These are phyloP conservation scores for Leccinellum rugosiceps DNA, from an alignment of 768 basidiomycete species.

Conservation along the genomic window DNA sequence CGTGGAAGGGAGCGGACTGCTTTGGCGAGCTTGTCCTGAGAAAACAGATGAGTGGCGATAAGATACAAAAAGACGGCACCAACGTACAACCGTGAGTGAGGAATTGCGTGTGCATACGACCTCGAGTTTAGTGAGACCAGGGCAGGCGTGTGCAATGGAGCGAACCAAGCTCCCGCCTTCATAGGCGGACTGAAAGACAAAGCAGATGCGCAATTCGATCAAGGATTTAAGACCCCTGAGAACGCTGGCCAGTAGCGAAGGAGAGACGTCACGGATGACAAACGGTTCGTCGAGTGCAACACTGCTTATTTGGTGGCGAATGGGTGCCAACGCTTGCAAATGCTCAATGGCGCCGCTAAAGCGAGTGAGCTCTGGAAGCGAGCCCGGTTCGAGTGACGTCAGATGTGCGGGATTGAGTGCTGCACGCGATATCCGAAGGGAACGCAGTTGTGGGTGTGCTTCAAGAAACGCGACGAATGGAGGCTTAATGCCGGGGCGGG, in stretches of 20 bases:
- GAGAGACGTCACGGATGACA: slow-evolving; percentile 63
- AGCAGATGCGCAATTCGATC: slow-evolving; percentile 58
- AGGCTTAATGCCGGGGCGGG: slow-evolving; percentile 42
- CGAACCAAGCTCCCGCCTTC: slow-evolving; percentile 70
- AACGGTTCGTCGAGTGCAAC: slow-evolving; percentile 66
- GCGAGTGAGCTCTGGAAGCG: slow-evolving; percentile 48
- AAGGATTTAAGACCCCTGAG: slow-evolving; percentile 55
- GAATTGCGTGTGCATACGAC: slow-evolving; percentile 66
- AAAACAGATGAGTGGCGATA: neutral
- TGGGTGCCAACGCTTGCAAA: slow-evolving; percentile 53
- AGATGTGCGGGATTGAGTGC: slow-evolving; percentile 55
- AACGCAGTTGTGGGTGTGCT: slow-evolving; percentile 53
- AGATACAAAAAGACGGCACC: neutral
- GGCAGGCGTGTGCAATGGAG: slow-evolving; percentile 63
- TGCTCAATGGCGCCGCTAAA: slow-evolving; percentile 70
- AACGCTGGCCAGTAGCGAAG: slow-evolving; percentile 56
- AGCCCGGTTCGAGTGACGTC: slow-evolving; percentile 41
- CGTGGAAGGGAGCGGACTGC: slow-evolving; percentile 59
- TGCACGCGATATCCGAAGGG: slow-evolving; percentile 49
- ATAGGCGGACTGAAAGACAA: slow-evolving; percentile 69
- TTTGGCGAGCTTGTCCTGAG: slow-evolving; percentile 48
- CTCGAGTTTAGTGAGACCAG: slow-evolving; percentile 59
- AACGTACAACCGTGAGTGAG: slow-evolving; percentile 65
- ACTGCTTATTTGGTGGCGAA: slow-evolving; percentile 48
- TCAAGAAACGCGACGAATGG: slow-evolving; percentile 70